phyloP scores from a whole-genome alignment of 2,329 filamentous ascomycete genomes.

The Pseudopyricularia javanii region DNA sequence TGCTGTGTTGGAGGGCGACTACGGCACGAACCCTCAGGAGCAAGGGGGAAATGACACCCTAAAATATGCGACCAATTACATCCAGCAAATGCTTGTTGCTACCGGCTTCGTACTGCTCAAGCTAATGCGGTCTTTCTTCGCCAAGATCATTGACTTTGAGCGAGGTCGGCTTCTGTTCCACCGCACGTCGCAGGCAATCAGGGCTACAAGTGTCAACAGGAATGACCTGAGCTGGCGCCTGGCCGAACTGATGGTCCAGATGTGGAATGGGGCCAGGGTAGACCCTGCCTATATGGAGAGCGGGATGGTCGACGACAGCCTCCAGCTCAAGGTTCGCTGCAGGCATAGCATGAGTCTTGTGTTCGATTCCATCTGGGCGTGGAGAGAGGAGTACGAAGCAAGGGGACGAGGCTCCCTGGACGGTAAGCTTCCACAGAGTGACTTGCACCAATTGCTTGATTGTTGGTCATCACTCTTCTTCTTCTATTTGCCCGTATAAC shows the following conservation, averaged over 20 bases:
- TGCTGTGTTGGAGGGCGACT: conserved; percentile 43
- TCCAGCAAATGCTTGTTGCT: conserved; percentile 78
- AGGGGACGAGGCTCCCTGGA: conserved; percentile 58
- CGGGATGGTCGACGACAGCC: conserved; percentile 50
- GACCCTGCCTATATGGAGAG: conserved; percentile 38
- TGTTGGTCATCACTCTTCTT: not conserved
- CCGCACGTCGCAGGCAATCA: conserved; percentile 56
- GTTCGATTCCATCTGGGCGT: conserved; percentile 76
- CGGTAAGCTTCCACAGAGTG: conserved; percentile 37
- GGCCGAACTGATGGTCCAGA: conserved; percentile 75
- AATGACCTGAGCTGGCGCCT: conserved; percentile 73
- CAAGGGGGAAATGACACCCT: conserved; percentile 41
- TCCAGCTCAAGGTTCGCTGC: conserved; percentile 73
- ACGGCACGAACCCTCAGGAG: conserved; percentile 25
- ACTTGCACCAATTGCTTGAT: not conserved
- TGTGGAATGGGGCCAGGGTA: conserved; percentile 62
- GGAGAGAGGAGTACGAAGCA: conserved; percentile 68
- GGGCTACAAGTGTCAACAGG: conserved; percentile 60
- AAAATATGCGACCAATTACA: conserved; percentile 60
- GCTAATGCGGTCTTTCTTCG: conserved; percentile 65
- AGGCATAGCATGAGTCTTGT: conserved; percentile 77
- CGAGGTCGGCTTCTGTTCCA: conserved; percentile 59
- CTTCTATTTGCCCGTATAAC: not conserved
- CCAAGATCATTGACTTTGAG: conserved; percentile 57
- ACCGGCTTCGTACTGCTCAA: conserved; percentile 68